Conservation (phyloP, 1,139 yeast genomes). For the Geotrichum bryndzae region DNA sequence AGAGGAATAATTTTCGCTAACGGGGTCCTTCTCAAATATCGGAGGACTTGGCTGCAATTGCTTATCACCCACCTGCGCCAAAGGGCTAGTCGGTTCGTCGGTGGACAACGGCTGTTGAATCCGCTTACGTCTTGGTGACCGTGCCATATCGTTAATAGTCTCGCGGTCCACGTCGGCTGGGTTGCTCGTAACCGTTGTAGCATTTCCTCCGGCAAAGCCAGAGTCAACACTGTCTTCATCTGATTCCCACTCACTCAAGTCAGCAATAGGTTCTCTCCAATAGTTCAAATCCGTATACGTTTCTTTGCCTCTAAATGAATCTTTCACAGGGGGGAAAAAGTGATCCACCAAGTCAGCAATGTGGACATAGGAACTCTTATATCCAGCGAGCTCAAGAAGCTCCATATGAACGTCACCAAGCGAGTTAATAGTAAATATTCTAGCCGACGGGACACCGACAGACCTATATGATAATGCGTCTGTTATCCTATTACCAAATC, state of each 20-base stretch:
- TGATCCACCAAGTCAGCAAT: slow-evolving; percentile 95
- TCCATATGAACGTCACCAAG: slow-evolving; percentile 98
- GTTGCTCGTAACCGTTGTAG: slow-evolving; percentile 13
- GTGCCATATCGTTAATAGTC: slow-evolving; percentile 12
- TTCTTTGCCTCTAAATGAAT: slow-evolving; percentile 36
- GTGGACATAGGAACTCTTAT: slow-evolving; percentile 76
- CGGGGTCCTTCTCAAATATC: slow-evolving; percentile 13
- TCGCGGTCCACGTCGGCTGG: slow-evolving; percentile 7
- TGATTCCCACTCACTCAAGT: slow-evolving; percentile 51
- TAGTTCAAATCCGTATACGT: slow-evolving; percentile 79
- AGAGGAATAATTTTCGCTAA: not conserved
- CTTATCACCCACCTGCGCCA: slow-evolving; percentile 3
- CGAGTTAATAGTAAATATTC: slow-evolving; percentile 93
- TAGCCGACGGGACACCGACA: slow-evolving; percentile 89
- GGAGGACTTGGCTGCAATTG: slow-evolving; percentile 8
- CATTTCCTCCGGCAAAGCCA: slow-evolving; percentile 14
- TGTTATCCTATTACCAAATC: slow-evolving; percentile 94
- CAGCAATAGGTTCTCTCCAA: slow-evolving; percentile 80
- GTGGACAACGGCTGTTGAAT: not conserved
- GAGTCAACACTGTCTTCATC: slow-evolving; percentile 27
- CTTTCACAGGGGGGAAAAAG: slow-evolving; percentile 73
- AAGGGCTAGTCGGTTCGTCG: not conserved
- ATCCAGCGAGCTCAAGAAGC: slow-evolving; percentile 87
- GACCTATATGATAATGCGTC: slow-evolving; percentile 94
- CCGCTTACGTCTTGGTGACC: slow-evolving; percentile 7